Conservation (phyloP, 2,329 filamentous ascomycete genomes). For the Neurospora crassa region DNA sequence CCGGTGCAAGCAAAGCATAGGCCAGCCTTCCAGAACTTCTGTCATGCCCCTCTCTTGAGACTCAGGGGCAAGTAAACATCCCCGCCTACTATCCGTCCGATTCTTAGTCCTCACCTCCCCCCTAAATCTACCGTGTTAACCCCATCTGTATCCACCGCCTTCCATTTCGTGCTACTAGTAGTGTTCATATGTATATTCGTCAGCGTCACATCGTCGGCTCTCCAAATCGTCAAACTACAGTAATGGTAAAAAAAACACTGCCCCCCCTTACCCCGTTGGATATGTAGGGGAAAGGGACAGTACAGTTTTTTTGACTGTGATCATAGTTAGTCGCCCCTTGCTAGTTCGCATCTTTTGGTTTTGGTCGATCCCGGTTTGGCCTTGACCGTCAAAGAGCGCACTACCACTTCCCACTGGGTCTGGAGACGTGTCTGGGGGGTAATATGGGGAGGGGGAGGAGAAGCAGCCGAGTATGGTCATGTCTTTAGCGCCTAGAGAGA, state of each 20-base stretch:
- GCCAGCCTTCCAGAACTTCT: too few species aligned
- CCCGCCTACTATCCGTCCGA: neutral
- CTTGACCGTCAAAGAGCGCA: conserved; percentile 36
- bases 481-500: conserved; percentile 37
- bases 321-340: neutral
- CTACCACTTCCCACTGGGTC: conserved; percentile 21
- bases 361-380: conserved; percentile 35
- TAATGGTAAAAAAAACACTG: too few species aligned
- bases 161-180: neutral
- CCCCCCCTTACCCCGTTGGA: too few species aligned
- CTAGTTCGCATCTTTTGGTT: conserved; percentile 31
- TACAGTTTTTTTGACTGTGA: too few species aligned
- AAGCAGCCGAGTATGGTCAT: conserved; percentile 32
- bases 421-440: too few species aligned
- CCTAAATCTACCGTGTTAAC: neutral
- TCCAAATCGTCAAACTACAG: too few species aligned
- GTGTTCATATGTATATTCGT: neutral
- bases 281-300: too few species aligned
- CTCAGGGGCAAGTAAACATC: conserved; percentile 22
- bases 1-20: too few species aligned
- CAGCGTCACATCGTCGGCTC: neutral
- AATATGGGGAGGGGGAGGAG: conserved; percentile 14
- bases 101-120: neutral
- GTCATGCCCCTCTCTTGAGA: neutral
- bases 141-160: neutral